Evolutionary conservation across 2,329 filamentous ascomycete species (phyloP), one percentile per base, ranked within the genome.

Genomic region (Cryphonectria parasitica): DNA sequence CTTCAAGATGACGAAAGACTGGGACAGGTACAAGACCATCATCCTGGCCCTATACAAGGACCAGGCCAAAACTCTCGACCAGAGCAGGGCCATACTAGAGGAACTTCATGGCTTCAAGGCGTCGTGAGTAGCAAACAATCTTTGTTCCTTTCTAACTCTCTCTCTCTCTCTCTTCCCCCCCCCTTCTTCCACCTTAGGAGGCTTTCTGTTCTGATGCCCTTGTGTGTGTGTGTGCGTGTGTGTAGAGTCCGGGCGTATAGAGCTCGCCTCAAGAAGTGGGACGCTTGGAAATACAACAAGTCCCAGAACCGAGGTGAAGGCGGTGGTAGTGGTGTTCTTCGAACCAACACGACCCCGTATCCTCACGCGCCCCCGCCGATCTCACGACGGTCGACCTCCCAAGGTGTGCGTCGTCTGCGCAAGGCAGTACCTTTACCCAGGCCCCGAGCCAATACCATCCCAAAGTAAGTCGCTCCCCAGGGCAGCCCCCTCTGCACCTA

Each of bases 241-340:
- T 49, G 22, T 39, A 79, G 78, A 22, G 80, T 78, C n/a, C 82
- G 85, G 66, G 83, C 85, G 2, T 87, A 86, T 74, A 79, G 84
- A 28, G 83, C 83, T n/a, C 80, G 83, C 52, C 81, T 87, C 72
- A 79, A 83, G 34, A 79, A 76, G 70, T 87, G 85, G 85, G 74
- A 78, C 4, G 73, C 85, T 58, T 76, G 77, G 74, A 87, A 87
- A 75, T 87, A 87, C 76, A 84, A 82, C 67, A 66, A 65, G 17
- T 31, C 49, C 39, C 43, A 54, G 13, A 25, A 22, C 5, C 66
- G 41, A 19, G 4, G 1, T 6, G 49, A 17, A 10, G n/a, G 11
- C 19, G 34, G 22, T 49, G 43, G 43, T n/a, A 7, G 19, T n/a
- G 19, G 45, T 49, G 45, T 11, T n/a, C 45, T 19, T 15, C 58